Evolutionary conservation across 2,329 filamentous ascomycete species (phyloP), one percentile per base, ranked within the genome.

Genomic region (Aspergillus vadensis): DNA sequence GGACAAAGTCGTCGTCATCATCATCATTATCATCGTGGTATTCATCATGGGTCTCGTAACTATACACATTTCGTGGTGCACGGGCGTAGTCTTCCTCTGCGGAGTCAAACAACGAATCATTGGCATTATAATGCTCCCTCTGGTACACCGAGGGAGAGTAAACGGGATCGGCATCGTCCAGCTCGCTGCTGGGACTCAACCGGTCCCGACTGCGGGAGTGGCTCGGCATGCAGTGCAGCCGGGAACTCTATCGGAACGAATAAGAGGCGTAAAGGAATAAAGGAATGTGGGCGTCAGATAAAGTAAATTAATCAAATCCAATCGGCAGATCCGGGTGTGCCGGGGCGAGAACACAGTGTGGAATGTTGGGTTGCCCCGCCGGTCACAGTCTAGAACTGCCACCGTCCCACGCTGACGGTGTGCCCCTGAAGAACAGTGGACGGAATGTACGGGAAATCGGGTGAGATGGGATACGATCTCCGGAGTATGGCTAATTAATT

Each of bases 161-260:
- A 9, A 64, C 54, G 48, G 50, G 64, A 17, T 66, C 51, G 23
- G 41, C 48, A 47, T 66, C 32, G 32, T 36, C 69, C 57, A 57
- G 67, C 59, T 64, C 69, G 62, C 57, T 64, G 65, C 61, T 63
- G 63, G 65, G 66, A 65, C 67, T 63, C 58, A 69, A 61, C 49
- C 71, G 74, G 63, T 74, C 73, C 48, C 74, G 72, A 63, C 70
- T 74, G 60, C 69, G 70, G 39, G 72, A 71, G 58, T 74, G 69
- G 55, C 65, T 67, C 55, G 71, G 73, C 73, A 76, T 76, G 63
- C 66, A 67, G 61, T 36, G 32, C 32, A 36, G 32, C 32, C 60
- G 30, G 5, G 43, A 47, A 19, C 12, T 56, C 52, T 32, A 23
- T 27, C 27, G 57, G 47, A 63, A 63, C 23, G 38, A 21, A 43